Percentiles rank a stretch among this genome's conserved stretches.
These are phyloP conservation scores for Pythium insidiosum DNA, from an alignment of 352 stramenopile species.

Conservation along the genomic window DNA sequence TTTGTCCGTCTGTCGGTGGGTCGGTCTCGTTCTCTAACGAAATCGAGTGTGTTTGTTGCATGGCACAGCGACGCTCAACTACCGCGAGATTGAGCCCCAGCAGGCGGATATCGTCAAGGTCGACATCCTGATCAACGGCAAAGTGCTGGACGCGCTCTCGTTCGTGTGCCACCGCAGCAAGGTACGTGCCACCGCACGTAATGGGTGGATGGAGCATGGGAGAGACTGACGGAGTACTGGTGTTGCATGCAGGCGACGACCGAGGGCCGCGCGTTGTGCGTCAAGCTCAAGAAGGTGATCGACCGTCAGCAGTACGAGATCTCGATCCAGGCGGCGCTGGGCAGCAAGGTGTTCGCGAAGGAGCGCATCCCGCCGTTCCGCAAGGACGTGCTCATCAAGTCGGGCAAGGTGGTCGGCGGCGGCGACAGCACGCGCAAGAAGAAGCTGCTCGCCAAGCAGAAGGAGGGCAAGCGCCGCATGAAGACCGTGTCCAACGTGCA, in stretches of 20 bases:
- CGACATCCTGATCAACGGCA: conserved; percentile 92
- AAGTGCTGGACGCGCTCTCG: conserved; percentile 93
- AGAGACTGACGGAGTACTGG: no score
- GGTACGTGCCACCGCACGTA: no score
- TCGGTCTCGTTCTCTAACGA: background rate
- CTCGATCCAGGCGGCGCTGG: conserved; percentile 96
- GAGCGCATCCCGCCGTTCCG: conserved; percentile 95
- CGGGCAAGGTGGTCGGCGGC: conserved; percentile 93
- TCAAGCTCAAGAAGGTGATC: conserved; percentile 96
- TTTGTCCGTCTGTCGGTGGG: background rate
- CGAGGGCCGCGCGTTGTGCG: conserved; percentile 85
- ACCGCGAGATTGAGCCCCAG: conserved; percentile 86
- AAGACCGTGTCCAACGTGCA: conserved; percentile 95
- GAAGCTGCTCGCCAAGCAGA: conserved; percentile 99
- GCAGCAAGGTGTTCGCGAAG: conserved; percentile 94
- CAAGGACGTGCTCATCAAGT: conserved; percentile 96
- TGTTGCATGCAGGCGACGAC: no score
- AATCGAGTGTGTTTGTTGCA: background rate
- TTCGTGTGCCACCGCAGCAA: conserved; percentile 95
- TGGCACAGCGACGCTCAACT: conserved; percentile 86
- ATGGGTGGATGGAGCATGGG: no score
- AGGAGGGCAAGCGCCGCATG: conserved; percentile 97
- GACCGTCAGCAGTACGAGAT: conserved; percentile 98
- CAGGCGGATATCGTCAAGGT: conserved; percentile 94
- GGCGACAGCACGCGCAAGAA: conserved; percentile 97